phyloP scores from a whole-genome alignment of 352 stramenopile genomes.

The Hyaloperonospora brassicae region DNA sequence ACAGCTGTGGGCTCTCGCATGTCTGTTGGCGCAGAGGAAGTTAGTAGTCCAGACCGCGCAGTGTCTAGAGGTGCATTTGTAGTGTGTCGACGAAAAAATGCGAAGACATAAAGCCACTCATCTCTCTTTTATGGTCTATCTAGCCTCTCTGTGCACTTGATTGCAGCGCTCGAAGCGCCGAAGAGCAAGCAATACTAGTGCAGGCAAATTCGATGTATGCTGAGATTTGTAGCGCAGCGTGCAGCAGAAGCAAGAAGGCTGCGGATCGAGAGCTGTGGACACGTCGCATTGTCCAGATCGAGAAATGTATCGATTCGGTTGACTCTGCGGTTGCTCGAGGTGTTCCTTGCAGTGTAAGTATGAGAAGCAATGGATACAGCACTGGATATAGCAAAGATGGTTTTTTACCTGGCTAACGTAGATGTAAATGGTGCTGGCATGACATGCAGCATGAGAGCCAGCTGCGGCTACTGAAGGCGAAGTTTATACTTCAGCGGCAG shows the following conservation, averaged over 20 bases:
- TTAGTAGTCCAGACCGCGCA: slow-evolving; percentile 30
- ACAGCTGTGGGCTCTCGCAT: slow-evolving; percentile 62
- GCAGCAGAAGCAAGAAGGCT: slow-evolving; percentile 32
- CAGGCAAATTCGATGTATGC: slow-evolving; percentile 43
- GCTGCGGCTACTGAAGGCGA: slow-evolving; percentile 42
- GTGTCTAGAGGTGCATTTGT: slow-evolving; percentile 40
- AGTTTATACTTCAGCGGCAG: slow-evolving; percentile 42
- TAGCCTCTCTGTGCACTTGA: slow-evolving; percentile 31
- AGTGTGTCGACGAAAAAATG: no score
- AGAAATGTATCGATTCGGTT: slow-evolving; percentile 32
- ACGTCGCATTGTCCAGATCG: slow-evolving; percentile 38
- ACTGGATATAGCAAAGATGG: no score
- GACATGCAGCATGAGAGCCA: slow-evolving; percentile 29
- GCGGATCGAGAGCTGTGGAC: slow-evolving; percentile 43
- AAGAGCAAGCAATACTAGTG: slow-evolving; percentile 21
- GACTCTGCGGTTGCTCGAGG: slow-evolving; percentile 17
- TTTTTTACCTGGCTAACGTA: neutral
- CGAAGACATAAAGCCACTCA: neutral
- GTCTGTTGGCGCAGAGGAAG: slow-evolving; percentile 33
- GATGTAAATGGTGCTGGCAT: slow-evolving; percentile 6
- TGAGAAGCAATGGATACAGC: neutral
- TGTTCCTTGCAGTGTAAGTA: slow-evolving; percentile 17
- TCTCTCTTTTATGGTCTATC: neutral
- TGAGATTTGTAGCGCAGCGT: slow-evolving; percentile 46
- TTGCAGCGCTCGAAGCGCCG: slow-evolving; percentile 7